A percentile compares a stretch with the other conserved stretches of the same genome.
phyloP scores from a whole-genome alignment of 2,329 filamentous ascomycete species.

The Ramularia collo-cygni region DNA sequence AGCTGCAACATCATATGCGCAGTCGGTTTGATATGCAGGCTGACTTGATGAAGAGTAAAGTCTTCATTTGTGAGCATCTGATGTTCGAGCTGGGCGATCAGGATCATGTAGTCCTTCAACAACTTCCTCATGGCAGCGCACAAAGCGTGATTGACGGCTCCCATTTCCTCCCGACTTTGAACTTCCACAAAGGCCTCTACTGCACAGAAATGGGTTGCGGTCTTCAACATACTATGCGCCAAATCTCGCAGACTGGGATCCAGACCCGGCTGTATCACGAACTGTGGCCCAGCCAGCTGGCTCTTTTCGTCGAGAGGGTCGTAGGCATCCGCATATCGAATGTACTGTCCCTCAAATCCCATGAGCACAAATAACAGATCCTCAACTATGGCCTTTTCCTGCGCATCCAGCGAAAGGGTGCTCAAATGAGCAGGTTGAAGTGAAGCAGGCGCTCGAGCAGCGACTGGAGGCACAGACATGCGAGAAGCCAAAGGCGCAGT shows the following conservation, averaged over 20 bases:
- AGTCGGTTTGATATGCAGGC: constrained; percentile 83
- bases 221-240: constrained; percentile 80
- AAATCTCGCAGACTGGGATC: constrained; percentile 89
- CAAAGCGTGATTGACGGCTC: constrained; percentile 88
- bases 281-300: constrained; percentile 72
- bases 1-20: constrained; percentile 87
- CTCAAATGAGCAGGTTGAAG: constrained; percentile 62
- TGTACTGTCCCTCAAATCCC: constrained; percentile 97
- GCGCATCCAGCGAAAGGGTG: constrained; percentile 67
- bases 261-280: constrained; percentile 71
- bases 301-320: constrained; percentile 81
- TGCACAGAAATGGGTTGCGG: constrained; percentile 88
- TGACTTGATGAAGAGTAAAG: constrained; percentile 89
- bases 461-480: constrained; percentile 54
- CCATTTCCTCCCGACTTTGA: constrained; percentile 86
- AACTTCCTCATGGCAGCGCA: constrained; percentile 91
- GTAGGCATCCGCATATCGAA: constrained; percentile 76
- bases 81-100: constrained; percentile 88
- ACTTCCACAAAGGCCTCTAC: constrained; percentile 91
- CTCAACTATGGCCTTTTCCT: constrained; percentile 82
- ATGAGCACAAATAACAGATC: constrained; percentile 93
- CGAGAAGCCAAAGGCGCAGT: constrained; percentile 65
- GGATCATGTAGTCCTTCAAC: constrained; percentile 85
- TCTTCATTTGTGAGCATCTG: constrained; percentile 81
- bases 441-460: constrained; percentile 60